phyloP scores from a whole-genome alignment of 371 early-diverging fungal species.

The Encephalitozoon romaleae region DNA sequence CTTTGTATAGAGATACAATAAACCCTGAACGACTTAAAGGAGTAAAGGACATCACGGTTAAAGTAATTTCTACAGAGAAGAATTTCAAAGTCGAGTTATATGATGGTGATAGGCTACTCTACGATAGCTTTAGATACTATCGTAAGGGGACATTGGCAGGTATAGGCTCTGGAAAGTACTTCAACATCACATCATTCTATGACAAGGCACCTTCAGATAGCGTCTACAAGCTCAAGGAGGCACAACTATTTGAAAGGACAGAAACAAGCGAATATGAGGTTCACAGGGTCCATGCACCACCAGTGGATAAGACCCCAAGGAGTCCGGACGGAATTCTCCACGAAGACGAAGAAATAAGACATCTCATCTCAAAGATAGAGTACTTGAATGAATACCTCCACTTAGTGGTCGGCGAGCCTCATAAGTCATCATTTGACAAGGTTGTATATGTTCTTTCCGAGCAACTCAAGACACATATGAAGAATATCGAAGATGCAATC shows the following conservation, averaged over 20 bases:
- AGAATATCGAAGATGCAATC: conserved; percentile 36
- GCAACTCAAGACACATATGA: conserved; percentile 29
- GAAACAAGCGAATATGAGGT: conserved; percentile 54
- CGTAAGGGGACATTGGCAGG: not conserved
- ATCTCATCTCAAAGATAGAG: conserved; percentile 52
- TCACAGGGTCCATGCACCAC: conserved; percentile 23
- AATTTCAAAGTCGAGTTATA: conserved; percentile 62
- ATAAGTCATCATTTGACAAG: conserved; percentile 36
- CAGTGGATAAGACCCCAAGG: conserved; percentile 17
- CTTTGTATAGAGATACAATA: conserved; percentile 52
- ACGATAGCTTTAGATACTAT: conserved; percentile 57
- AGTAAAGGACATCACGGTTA: conserved; percentile 55
- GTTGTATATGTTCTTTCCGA: conserved; percentile 37
- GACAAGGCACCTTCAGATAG: conserved; percentile 37
- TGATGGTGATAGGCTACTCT: conserved; percentile 52
- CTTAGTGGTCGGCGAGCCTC: conserved; percentile 53
- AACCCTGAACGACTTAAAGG: conserved; percentile 55
- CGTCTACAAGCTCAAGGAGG: conserved; percentile 45
- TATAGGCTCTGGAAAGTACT: conserved; percentile 54
- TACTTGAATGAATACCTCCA: conserved; percentile 52
- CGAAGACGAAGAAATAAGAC: conserved; percentile 51
- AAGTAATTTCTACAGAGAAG: conserved; percentile 59
- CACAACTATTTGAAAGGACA: conserved; percentile 44
- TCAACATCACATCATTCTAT: conserved; percentile 57
- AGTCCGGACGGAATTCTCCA: conserved; percentile 43